Conservation (phyloP, 352 stramenopile species). For the Phytophthora macrochlamydospora region DNA sequence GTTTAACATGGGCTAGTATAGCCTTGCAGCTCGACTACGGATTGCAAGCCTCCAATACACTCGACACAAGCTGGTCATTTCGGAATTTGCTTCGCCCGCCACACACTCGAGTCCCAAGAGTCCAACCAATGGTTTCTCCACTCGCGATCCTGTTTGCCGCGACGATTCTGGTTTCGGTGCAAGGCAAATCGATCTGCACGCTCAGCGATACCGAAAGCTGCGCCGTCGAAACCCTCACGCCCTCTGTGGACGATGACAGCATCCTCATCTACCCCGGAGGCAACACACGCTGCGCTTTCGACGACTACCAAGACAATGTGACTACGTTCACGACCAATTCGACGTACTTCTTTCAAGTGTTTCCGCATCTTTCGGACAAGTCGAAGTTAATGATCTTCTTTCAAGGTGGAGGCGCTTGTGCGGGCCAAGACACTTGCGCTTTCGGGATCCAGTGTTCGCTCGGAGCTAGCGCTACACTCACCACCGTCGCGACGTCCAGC, state of each 20-base stretch:
- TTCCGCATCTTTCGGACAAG: constrained; percentile 47
- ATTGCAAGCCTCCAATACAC: background rate
- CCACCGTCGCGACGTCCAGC: constrained; percentile 33
- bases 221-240: constrained; percentile 23
- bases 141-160: background rate
- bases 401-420: constrained; percentile 57
- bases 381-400: constrained; percentile 65
- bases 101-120: too few relatives aligned
- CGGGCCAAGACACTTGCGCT: constrained; percentile 52
- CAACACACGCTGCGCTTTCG: constrained; percentile 51
- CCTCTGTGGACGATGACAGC: constrained; percentile 30
- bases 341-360: constrained; percentile 61
- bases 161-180: background rate
- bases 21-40: background rate
- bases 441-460: constrained; percentile 56
- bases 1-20: background rate
- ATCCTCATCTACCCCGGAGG: constrained; percentile 49
- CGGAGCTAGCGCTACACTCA: constrained; percentile 35
- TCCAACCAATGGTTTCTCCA: too few relatives aligned
- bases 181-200: constrained; percentile 21
- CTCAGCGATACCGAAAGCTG: constrained; percentile 27
- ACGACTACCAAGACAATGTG: constrained; percentile 30
- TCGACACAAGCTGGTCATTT: background rate
- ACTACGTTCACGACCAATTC: constrained; percentile 38
- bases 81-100: background rate